These are phyloP conservation scores for Cicer yamashitae DNA, from an alignment of 306 rosid genomes.

Conservation along the genomic window DNA sequence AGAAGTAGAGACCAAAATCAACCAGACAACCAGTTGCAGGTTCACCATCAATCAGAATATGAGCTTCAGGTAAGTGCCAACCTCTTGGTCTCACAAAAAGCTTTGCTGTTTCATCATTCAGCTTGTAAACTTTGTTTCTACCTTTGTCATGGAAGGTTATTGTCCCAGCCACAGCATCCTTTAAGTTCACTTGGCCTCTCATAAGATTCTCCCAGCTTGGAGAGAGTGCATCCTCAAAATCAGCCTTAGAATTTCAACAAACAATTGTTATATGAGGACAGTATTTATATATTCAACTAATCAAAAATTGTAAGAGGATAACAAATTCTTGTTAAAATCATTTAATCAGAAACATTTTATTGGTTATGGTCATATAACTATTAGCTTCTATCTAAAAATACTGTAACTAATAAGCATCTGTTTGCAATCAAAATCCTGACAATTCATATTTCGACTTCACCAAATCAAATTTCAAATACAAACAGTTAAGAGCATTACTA, in stretches of 20 bases:
- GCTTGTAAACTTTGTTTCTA: conserved; percentile 80
- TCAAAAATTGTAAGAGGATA: too few species aligned
- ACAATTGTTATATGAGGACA: too few species aligned
- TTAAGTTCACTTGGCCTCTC: conserved; percentile 86
- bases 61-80: conserved; percentile 94
- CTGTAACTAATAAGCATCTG: too few species aligned
- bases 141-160: conserved; percentile 79
- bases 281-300: too few species aligned
- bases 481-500: not conserved
- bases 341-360: too few species aligned
- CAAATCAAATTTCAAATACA: too few species aligned
- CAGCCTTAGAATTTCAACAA: conserved; percentile 57
- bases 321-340: too few species aligned
- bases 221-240: conserved; percentile 94
- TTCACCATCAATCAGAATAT: conserved; percentile 83
- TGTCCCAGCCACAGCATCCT: conserved; percentile 82
- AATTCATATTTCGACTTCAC: too few species aligned
- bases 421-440: too few species aligned
- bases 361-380: too few species aligned
- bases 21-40: conserved; percentile 87
- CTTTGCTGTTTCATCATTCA: conserved; percentile 78
- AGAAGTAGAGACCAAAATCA: conserved; percentile 89
- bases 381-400: too few species aligned
- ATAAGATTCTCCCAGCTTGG: conserved; percentile 95
- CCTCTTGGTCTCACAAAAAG: conserved; percentile 93